These are phyloP conservation scores for Phytophthora meadii DNA, from an alignment of 352 stramenopile genomes.

Conservation along the genomic window DNA sequence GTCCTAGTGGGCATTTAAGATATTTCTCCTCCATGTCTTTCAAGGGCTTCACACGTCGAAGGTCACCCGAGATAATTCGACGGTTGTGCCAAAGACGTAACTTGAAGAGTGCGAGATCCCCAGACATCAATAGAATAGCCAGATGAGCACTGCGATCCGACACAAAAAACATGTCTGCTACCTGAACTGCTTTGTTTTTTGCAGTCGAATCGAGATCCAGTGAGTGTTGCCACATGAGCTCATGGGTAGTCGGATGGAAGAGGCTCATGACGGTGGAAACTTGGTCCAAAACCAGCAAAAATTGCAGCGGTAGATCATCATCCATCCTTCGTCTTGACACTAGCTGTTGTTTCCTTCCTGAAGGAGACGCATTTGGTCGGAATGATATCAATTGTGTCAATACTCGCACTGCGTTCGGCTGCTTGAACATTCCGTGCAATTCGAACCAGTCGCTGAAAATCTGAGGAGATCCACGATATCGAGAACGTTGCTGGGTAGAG, in stretches of 20 bases:
- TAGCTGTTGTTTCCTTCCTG: slow-evolving; percentile 21
- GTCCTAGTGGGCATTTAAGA: slow-evolving; percentile 23
- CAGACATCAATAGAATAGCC: slow-evolving; percentile 27
- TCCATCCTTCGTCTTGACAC: slow-evolving; percentile 8
- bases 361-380: slow-evolving; percentile 16
- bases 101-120: slow-evolving; percentile 34
- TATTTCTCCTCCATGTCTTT: slow-evolving; percentile 16
- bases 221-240: slow-evolving; percentile 35
- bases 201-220: slow-evolving; percentile 28
- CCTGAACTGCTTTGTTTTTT: slow-evolving; percentile 1
- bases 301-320: slow-evolving; percentile 28
- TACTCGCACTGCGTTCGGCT: neutral
- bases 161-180: slow-evolving; percentile 30
- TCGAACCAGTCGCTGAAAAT: slow-evolving; percentile 41
- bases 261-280: slow-evolving; percentile 29
- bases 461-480: slow-evolving; percentile 14
- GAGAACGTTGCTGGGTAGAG: neutral
- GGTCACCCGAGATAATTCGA: slow-evolving; percentile 32
- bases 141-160: slow-evolving; percentile 35
- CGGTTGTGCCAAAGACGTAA: slow-evolving; percentile 38
- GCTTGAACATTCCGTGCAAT: slow-evolving; percentile 8
- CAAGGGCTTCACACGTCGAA: slow-evolving; percentile 27
- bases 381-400: slow-evolving; percentile 35
- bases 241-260: slow-evolving; percentile 29
- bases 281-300: slow-evolving; percentile 37